These are phyloP conservation scores for Cerrena zonata DNA, from an alignment of 1,284 basidiomycete genomes.

Conservation along the genomic window DNA sequence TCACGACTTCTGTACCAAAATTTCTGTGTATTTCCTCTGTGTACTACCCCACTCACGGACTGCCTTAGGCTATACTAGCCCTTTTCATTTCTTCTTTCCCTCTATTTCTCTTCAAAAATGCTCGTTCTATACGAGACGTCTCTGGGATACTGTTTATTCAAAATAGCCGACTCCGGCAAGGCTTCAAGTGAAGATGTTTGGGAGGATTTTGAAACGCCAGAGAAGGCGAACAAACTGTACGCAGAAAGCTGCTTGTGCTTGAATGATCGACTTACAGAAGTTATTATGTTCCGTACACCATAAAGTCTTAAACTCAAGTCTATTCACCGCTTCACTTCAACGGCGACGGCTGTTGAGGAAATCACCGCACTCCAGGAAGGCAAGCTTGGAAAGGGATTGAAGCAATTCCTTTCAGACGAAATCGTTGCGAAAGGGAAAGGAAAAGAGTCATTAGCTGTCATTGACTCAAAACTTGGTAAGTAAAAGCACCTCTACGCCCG, in stretches of 20 bases:
- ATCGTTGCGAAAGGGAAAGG: conserved; percentile 83
- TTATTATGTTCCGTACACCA: conserved; percentile 8
- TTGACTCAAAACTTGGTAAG: conserved; percentile 87
- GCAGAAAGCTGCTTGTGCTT: conserved; percentile 23
- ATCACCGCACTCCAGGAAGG: conserved; percentile 89
- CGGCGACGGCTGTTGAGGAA: conserved; percentile 97
- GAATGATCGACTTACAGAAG: not conserved
- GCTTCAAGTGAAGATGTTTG: conserved; percentile 81
- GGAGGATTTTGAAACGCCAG: conserved; percentile 89
- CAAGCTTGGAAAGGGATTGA: conserved; percentile 87
- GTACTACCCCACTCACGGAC: not conserved
- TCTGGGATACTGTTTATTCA: conserved; percentile 96
- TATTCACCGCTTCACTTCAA: conserved; percentile 93
- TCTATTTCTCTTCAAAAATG: conserved; percentile 43
- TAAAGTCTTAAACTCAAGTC: conserved; percentile 86
- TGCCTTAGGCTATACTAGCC: conserved; percentile 9
- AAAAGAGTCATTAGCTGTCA: conserved; percentile 83
- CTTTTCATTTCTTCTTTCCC: conserved; percentile 9
- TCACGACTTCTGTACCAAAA: conserved; percentile 17
- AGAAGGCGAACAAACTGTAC: conserved; percentile 86
- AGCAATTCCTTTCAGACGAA: conserved; percentile 88
- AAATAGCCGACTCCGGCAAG: conserved; percentile 87
- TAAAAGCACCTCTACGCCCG: conserved; percentile 14
- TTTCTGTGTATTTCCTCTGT: conserved; percentile 17
- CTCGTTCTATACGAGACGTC: conserved; percentile 81